Evolutionary conservation across 2,329 filamentous ascomycete species (phyloP), one percentile per base, ranked within the genome.

Genomic region (Phialocephala subalpina): DNA sequence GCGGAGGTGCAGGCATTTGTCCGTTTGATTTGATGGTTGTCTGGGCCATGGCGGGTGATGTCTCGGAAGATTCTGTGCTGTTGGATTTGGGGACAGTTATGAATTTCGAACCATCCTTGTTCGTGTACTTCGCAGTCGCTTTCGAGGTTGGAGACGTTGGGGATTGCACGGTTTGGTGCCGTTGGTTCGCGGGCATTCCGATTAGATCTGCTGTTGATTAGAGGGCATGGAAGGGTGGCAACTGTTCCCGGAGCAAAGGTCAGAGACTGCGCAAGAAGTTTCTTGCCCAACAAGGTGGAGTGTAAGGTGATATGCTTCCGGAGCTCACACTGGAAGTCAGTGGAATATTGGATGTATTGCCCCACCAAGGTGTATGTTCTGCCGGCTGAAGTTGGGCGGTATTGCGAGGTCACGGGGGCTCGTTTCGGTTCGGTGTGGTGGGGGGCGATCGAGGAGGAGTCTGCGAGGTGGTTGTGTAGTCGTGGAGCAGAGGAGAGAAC

Each of bases 41-140:
- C 65, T 76, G 73, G 57, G 76, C 72, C 76, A 77, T 77, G 56
- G 71, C 68, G 62, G 85, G 85, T 33, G 86, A 84, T 62, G 84
- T 82, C 70, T 85, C 83, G 53, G 85, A 83, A 20, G 84, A 82
- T 64, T 87, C 84, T 69, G 83, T 78, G 35, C 62, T 68, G 59
- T 80, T 79, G 40, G 80, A 80, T 77, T 90, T 89, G 35, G 87
- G 87, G 16, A 90, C 84, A 52, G 86, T 89, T 75, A 90, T 90
- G 77, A 88, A 88, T 80, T 90, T 90, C 67, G 87, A 89, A 66
- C 88, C 88, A 80, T 91, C 87, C 77, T 90, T 90, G 75, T 89
- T 90, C 67, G 84, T 87, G 75, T 90, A 89, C 74, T 88, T 90
- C 33, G 87, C 83, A 20, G 84, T 87, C 64, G 78, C 73, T 75